These are phyloP conservation scores for Grammothele lineata DNA, from an alignment of 768 basidiomycete species.

Conservation along the genomic window DNA sequence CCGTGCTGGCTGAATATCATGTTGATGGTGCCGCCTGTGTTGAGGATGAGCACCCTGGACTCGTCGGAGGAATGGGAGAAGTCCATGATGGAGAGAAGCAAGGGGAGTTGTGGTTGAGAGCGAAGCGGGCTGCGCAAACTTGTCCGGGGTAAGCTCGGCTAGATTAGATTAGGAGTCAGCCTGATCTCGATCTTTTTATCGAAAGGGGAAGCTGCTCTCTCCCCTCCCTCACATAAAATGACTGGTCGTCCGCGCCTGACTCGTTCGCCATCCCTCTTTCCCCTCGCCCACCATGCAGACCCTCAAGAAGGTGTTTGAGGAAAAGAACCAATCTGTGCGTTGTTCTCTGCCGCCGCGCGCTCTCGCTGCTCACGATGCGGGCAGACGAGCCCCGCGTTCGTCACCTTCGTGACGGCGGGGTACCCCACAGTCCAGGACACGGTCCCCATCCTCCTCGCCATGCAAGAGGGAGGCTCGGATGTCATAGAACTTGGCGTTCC, in stretches of 20 bases:
- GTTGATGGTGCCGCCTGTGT: slow-evolving; percentile 89
- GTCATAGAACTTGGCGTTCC: slow-evolving; percentile 95
- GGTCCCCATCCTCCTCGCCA: slow-evolving; percentile 82
- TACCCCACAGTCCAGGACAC: slow-evolving; percentile 79
- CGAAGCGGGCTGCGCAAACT: slow-evolving; percentile 2
- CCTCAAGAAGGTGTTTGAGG: slow-evolving; percentile 63
- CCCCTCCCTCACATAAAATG: slow-evolving; percentile 11
- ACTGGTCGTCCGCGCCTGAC: slow-evolving; percentile 6
- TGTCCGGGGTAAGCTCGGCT: not conserved
- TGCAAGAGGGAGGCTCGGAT: slow-evolving; percentile 92
- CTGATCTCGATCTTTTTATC: slow-evolving; percentile 1
- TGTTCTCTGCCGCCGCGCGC: not conserved
- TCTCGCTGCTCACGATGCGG: not conserved
- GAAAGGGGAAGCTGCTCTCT: not conserved
- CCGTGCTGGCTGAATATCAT: slow-evolving; percentile 77
- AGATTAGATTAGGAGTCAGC: slow-evolving; percentile 18
- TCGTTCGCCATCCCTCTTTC: slow-evolving; percentile 10
- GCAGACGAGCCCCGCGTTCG: slow-evolving; percentile 45
- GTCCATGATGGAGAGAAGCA: slow-evolving; percentile 37
- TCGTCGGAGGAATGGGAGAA: slow-evolving; percentile 52
- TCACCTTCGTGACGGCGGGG: slow-evolving; percentile 94
- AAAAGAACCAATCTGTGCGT: slow-evolving; percentile 54
- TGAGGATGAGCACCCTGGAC: slow-evolving; percentile 80
- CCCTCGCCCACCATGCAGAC: slow-evolving; percentile 52
- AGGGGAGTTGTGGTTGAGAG: slow-evolving; percentile 6